Evolutionary conservation across 331 rosid genomes (phyloP).

Genomic region (Malus hybrid): DNA sequence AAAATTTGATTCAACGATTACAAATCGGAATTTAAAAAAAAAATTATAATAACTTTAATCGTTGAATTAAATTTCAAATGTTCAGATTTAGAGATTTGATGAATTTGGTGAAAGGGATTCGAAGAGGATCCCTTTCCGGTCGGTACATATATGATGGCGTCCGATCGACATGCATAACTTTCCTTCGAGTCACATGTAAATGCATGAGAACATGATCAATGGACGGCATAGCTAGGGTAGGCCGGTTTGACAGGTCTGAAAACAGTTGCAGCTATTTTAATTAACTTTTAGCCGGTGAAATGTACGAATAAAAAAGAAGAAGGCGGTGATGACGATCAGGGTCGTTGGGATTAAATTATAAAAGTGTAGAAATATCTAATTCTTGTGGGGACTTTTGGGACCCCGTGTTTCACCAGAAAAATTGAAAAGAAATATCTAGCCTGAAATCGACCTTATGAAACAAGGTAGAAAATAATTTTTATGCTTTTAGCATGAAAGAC

Average conservation of each 20-base stretch:
- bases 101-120: accelerated
- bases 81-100: no score
- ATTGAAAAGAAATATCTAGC: no score
- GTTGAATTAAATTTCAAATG: no score
- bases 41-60: no score
- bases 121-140: no score
- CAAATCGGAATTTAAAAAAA: no score
- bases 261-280: neutral
- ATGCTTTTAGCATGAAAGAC: neutral
- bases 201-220: neutral
- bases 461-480: neutral
- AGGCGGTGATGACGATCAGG: neutral
- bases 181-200: neutral
- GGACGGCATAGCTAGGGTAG: neutral
- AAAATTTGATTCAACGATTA: no score
- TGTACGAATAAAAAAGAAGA: neutral
- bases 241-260: neutral
- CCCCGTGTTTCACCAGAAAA: neutral
- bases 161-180: neutral
- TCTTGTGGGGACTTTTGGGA: neutral
- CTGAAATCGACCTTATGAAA: neutral
- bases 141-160: neutral
- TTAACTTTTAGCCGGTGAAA: neutral
- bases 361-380: no score
- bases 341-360: neutral